Base-by-base conservation (phyloP, 371 early-diverging fungal species). In the Nosema granulosis region DNA sequence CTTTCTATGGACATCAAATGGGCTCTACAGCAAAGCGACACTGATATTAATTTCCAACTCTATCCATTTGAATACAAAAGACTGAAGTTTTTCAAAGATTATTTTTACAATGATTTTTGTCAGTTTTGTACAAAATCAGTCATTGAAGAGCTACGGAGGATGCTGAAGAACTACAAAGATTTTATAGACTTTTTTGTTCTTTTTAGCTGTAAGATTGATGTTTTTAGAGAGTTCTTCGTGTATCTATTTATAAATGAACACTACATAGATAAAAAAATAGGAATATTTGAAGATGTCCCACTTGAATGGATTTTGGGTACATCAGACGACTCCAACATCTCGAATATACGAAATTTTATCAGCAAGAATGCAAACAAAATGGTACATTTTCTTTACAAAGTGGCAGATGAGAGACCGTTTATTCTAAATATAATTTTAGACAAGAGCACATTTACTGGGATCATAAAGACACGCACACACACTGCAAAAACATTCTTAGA, bases 291-390 rank as follows among this genome's bases (percentile, higher is more conserved):
- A 11, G n/a, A 67, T 1, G 31, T 70, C 34, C 74, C 73, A 16
- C 11, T 78, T n/a, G 74, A 74, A 22, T 78, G 78, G 78, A 57
- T 78, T 26, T 50, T 69, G 16, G 57, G 56, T 28, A 63, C 58
- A 58, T 67, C 38, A 20, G 51, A 70, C 43, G 72, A 61, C 6
- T 32, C 57, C 31, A n/a, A 57, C 29, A 34, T 77, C 11, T 29
- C 43, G 9, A 20, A 56, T 54, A 28, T 71, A 1, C 50, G 68
- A 51, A 51, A 71, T 20, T 71, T 71, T 58, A 37, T 77, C 20
- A 56, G 67, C 18, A 58, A 12, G 32, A 57, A 65, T 43, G 32
- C 18, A 18, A 52, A 37, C n/a, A 37, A 71, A 38, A 71, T 66
- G 58, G 35, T 51, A 0, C 3, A 56, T 16, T 77, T 71, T 50